Conservation (phyloP, 176 grass and related monocot species). For the Triticum urartu region DNA sequence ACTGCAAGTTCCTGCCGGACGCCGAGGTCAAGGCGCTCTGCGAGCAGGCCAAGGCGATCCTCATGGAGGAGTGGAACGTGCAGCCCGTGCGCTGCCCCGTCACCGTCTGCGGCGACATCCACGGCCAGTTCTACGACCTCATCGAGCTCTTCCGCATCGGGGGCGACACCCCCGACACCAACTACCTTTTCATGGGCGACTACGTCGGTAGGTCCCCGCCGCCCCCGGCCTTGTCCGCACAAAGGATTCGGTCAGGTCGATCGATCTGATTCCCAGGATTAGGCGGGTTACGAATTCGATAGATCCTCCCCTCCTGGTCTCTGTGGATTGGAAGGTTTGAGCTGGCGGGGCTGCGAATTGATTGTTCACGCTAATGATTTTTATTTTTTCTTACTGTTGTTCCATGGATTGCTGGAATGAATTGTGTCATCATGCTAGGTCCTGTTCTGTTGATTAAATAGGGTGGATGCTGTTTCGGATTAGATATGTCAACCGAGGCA, state of each 20-base stretch:
- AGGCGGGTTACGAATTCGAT: background rate
- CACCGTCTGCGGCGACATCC: conserved; percentile 75
- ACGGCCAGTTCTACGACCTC: conserved; percentile 78
- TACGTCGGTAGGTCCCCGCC: conserved; percentile 41
- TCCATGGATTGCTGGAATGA: background rate
- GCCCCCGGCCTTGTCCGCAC: background rate
- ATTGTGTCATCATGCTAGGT: background rate
- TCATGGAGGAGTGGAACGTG: conserved; percentile 82
- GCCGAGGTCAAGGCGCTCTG: conserved; percentile 62
- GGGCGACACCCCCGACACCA: conserved; percentile 47
- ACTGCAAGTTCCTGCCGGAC: conserved; percentile 58
- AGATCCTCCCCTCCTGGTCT: background rate
- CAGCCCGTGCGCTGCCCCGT: conserved; percentile 74
- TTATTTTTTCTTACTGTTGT: background rate
- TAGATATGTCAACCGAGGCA: background rate
- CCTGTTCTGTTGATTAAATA: background rate
- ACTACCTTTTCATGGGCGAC: conserved; percentile 74
- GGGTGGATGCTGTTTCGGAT: background rate
- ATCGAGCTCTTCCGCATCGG: conserved; percentile 75
- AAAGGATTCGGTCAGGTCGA: background rate
- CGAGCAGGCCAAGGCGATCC: conserved; percentile 73
- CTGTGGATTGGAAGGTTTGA: background rate
- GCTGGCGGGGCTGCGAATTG: background rate
- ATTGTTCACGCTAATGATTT: background rate
- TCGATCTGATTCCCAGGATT: conserved; percentile 17